Base-by-base conservation (phyloP, 495 filamentous ascomycete genomes). In the Delitschia confertaspora region DNA sequence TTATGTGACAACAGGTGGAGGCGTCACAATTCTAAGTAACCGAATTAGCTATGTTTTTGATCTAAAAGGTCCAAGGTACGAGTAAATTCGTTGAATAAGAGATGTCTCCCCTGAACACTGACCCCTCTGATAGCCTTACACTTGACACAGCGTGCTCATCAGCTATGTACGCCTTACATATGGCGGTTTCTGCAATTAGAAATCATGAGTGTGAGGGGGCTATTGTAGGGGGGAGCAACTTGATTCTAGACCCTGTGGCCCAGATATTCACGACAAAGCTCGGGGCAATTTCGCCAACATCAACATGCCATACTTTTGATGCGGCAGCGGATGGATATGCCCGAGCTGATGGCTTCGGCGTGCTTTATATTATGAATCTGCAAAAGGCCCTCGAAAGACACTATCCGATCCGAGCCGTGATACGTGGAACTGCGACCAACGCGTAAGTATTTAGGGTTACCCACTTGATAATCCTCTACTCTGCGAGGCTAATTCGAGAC, bases 221-320 rank as follows among this genome's bases (percentile, higher is more conserved):
- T 4, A 46, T 46, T 29, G 42, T 46, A 9, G 42, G 22, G 18
- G 42, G 42, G 5, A 20, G 6, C 6, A 37, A 46, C 31, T 52
- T 81, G 13, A 79, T 77, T 38, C 13, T 36, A 4, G 21, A 4
- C 17, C 16, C 22, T 6, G 29, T 78, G 53, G 67, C 69, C 41
- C 73, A 73, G 55, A 70, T 76, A 32, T 67, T 70, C 3, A 72
- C 69, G 41, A 63, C 65, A 4, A 63, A 53, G 24, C 32, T 56
- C 11, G 56, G 59, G 7, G 51, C 31, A 1, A 29, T 47, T 1
- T 53, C 49, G 0, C 14, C 25, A 24, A 37, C 32, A 1, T 42
- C 38, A 1, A 42, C 3, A 1, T 47, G 48, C 17, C 40, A 52
- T 20, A 52, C 42, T 1, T 57, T 57, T 36, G 50, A 49, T 30